Evolutionary conservation across 139 green algal genomes (phyloP).

Genomic region (Chlamydomonas applanata): DNA sequence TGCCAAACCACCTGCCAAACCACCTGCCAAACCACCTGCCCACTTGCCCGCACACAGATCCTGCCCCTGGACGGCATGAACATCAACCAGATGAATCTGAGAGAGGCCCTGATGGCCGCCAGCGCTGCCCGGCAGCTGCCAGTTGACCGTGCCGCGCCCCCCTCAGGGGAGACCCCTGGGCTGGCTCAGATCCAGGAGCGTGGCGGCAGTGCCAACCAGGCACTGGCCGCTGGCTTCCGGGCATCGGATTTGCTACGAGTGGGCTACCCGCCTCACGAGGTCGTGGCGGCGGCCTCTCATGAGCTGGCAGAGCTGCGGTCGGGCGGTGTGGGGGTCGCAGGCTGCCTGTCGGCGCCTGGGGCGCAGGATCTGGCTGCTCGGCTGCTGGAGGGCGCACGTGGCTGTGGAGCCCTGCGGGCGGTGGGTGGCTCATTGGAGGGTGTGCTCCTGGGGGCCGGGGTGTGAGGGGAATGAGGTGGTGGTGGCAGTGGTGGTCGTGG

Average conservation of each 20-base stretch:
- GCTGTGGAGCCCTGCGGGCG: too few relatives aligned
- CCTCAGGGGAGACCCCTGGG: neutral
- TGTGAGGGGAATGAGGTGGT: too few relatives aligned
- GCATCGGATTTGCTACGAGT: constrained; percentile 2
- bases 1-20: too few relatives aligned
- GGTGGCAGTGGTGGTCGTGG: too few relatives aligned
- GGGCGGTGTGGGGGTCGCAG: neutral
- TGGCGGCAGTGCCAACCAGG: constrained; percentile 1
- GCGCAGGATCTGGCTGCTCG: too few relatives aligned
- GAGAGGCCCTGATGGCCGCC: constrained; percentile 22
- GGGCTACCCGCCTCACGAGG: neutral
- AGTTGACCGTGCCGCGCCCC: neutral
- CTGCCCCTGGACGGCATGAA: constrained; percentile 26
- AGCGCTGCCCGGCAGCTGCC: constrained; percentile 14
- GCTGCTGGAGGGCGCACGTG: too few relatives aligned
- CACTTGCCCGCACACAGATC: constrained; percentile 11
- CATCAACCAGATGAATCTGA: constrained; percentile 28
- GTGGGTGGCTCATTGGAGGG: too few relatives aligned
- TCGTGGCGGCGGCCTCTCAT: neutral
- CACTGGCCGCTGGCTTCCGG: neutral
- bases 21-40: neutral
- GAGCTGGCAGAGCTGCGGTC: neutral
- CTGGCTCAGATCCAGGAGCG: neutral
- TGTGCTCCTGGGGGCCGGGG: too few relatives aligned
- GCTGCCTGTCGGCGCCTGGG: neutral